phyloP scores from a whole-genome alignment of 1,284 basidiomycete genomes.

The Cryptococcus floricola region DNA sequence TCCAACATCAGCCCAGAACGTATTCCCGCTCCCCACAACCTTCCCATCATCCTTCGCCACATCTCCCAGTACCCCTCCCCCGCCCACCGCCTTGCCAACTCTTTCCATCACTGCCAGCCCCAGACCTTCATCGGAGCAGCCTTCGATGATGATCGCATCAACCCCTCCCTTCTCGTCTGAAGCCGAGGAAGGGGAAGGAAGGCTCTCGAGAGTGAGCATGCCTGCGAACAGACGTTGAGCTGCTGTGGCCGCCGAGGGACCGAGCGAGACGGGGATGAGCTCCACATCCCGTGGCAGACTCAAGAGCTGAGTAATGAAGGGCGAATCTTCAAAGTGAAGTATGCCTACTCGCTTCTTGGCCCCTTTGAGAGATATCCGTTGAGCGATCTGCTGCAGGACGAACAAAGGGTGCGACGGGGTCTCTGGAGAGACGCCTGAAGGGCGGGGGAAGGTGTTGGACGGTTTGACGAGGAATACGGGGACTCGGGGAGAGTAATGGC shows the following conservation, averaged over 20 bases:
- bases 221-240: conserved; percentile 86
- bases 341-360: conserved; percentile 57
- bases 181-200: neutral
- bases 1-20: conserved; percentile 30
- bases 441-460: conserved; percentile 42
- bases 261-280: conserved; percentile 55
- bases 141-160: conserved; percentile 83
- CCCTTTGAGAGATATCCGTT: conserved; percentile 5
- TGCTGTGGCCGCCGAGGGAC: conserved; percentile 64
- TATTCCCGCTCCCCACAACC: conserved; percentile 9
- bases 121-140: conserved; percentile 72
- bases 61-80: conserved; percentile 36
- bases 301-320: conserved; percentile 15
- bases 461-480: conserved; percentile 73
- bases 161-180: conserved; percentile 54
- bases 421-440: conserved; percentile 26
- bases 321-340: conserved; percentile 64
- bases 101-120: conserved; percentile 97
- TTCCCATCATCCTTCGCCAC: conserved; percentile 25
- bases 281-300: neutral
- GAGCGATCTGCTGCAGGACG: conserved; percentile 8
- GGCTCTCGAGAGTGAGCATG: conserved; percentile 68
- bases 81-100: conserved; percentile 86
- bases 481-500: conserved; percentile 88
- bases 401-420: conserved; percentile 12